A percentile compares a stretch with the other conserved stretches of the same genome.
Conservation (phyloP, 768 basidiomycete species). For the Termitomyces sp. region DNA sequence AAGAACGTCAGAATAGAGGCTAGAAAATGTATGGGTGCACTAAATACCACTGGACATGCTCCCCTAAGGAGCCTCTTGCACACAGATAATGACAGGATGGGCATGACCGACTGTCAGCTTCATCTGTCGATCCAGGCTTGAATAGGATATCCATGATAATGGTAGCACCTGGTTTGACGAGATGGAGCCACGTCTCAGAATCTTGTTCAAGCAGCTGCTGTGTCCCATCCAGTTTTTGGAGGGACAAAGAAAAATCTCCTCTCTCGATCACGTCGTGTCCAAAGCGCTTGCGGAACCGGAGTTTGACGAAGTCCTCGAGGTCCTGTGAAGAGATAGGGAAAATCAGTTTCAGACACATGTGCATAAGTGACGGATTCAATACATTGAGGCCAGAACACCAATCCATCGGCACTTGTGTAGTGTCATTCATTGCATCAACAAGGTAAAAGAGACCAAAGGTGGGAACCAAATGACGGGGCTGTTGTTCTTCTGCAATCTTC, state of each 20-base stretch:
- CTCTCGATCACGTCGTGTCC: too few relatives aligned
- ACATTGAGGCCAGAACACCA: not conserved
- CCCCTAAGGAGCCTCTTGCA: not conserved
- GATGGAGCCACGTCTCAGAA: not conserved
- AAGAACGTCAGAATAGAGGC: too few relatives aligned
- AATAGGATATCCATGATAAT: constrained; percentile 1
- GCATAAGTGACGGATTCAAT: not conserved
- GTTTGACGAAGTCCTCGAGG: not conserved
- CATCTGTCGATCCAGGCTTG: too few relatives aligned
- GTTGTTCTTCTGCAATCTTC: not conserved
- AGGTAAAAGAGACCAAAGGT: too few relatives aligned
- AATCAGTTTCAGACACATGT: not conserved
- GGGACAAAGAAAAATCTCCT: not conserved
- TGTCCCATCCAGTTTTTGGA: not conserved
- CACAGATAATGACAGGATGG: not conserved
- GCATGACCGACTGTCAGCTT: not conserved
- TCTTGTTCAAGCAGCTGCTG: not conserved
- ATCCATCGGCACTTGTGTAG: constrained; percentile 1
- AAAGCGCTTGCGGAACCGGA: not conserved
- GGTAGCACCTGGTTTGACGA: not conserved
- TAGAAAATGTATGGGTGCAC: not conserved
- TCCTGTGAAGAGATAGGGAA: not conserved
- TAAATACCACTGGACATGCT: not conserved
- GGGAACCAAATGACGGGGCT: too few relatives aligned
- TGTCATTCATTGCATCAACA: too few relatives aligned